Percentiles rank a stretch among this genome's conserved stretches.
Evolutionary conservation across 192 early-diverging fungal genomes (phyloP).

Genomic region (Linnemannia exigua): DNA sequence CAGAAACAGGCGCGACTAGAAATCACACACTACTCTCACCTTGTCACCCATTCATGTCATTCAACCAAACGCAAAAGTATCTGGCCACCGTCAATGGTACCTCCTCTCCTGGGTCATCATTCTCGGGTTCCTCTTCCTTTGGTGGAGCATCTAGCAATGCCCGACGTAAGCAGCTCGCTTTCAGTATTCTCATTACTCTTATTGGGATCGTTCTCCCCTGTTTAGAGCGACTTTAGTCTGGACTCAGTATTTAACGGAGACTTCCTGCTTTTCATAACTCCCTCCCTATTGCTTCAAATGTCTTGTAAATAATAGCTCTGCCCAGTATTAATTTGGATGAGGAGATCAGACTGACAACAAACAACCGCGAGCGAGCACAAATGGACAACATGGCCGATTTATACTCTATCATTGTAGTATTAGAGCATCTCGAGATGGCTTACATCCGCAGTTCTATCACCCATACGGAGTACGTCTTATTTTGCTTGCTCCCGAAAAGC

Average conservation of each 20-base stretch:
- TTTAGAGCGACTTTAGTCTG: background rate
- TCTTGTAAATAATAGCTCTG: conserved; percentile 19
- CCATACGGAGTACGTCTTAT: conserved; percentile 74
- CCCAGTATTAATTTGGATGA: conserved; percentile 58
- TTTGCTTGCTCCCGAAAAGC: background rate
- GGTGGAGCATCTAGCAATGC: conserved; percentile 24
- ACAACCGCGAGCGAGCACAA: conserved; percentile 87
- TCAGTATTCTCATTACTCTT: too few relatives aligned
- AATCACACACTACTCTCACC: background rate
- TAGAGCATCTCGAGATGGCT: conserved; percentile 93
- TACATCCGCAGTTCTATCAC: conserved; percentile 92
- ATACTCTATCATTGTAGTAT: conserved; percentile 91
- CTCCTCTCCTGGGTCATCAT: conserved; percentile 28
- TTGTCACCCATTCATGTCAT: conserved; percentile 16
- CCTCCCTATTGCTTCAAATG: background rate
- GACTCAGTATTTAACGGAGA: too few relatives aligned
- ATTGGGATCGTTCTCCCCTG: background rate
- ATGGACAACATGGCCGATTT: conserved; percentile 95
- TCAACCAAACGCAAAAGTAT: conserved; percentile 45
- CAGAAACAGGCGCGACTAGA: background rate
- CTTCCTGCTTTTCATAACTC: background rate
- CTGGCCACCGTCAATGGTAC: conserved; percentile 47
- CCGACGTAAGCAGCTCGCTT: conserved; percentile 5
- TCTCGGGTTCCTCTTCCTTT: conserved; percentile 22
- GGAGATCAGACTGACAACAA: conserved; percentile 86